Base-by-base conservation (phyloP, 805 yeast genomes). In the Metschnikowia lachancei region DNA sequence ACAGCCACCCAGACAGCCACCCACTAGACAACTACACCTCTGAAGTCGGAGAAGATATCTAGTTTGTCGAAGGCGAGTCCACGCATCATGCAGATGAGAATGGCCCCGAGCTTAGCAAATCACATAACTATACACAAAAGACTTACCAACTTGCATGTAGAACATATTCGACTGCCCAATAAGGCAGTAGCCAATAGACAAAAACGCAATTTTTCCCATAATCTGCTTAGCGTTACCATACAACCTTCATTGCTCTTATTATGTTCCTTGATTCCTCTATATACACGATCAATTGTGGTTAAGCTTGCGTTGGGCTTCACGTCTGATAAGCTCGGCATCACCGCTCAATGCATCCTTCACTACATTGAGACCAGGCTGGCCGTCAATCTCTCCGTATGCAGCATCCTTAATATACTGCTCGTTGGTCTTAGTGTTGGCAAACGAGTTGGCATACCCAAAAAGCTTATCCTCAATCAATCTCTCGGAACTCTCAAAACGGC, bases 321-420 rank as follows among this genome's bases (percentile, higher is more conserved):
- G 64, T 53, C 60, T 65, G 45, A 62, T 52, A 47, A 51, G 57
- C 56, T 71, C 75, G 12, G 63, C 56, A 39, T 65, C 66, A 12
- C 77, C 77, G 47, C 65, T 65, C 56, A 72, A 62, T 16, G 67
- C 60, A 41, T 66, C 72, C 53, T 64, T 65, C 30, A 72, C 64
- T 22, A 61, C 55, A 14, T 65, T 62, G 39, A 72, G 63, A 13
- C 76, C 77, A 0, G 76, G 75, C 50, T 69, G 66, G 30, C 74
- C 72, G 36, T 65, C 56, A 47, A 70, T 60, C 51, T 71, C 70
- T 30, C 76, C 76, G 39, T 62, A 60, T 2, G 66, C 67, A 19
- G 62, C 62, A 50, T 72, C 75, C 35, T 61, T 58, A 38, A 72
- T 63, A 45, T 65, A 41, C 16, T 56, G 59, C 53, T 71, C 75